These are phyloP conservation scores for Paralagenidium karlingii DNA, from an alignment of 352 stramenopile genomes.

Conservation along the genomic window DNA sequence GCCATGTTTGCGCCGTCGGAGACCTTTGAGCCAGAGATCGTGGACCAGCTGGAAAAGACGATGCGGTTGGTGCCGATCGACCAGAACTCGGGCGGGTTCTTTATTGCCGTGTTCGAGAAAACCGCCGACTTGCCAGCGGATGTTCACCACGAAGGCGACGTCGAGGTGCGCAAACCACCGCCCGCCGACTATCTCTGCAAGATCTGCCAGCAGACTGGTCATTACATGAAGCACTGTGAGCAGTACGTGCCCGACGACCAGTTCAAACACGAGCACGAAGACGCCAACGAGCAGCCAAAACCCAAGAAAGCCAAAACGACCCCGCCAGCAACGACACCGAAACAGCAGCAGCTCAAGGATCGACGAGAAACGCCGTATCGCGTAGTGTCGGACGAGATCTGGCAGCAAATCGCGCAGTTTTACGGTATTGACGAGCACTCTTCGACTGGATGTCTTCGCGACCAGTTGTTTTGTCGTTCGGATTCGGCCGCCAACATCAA, in stretches of 20 bases:
- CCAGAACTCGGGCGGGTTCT: constrained; percentile 98
- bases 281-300: constrained; percentile 32
- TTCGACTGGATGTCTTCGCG: neutral
- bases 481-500: constrained; percentile 63
- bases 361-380: constrained; percentile 62
- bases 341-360: constrained; percentile 5
- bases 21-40: constrained; percentile 7
- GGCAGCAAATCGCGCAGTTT: constrained; percentile 36
- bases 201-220: constrained; percentile 38
- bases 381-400: constrained; percentile 42
- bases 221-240: constrained; percentile 65
- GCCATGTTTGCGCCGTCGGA: constrained; percentile 78
- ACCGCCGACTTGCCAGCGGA: constrained; percentile 35
- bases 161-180: constrained; percentile 13
- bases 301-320: constrained; percentile 8
- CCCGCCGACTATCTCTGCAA: constrained; percentile 68
- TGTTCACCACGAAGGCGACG: constrained; percentile 27
- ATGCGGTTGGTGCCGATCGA: constrained; percentile 94
- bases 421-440: constrained; percentile 29
- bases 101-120: constrained; percentile 94
- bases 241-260: constrained; percentile 40
- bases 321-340: no score
- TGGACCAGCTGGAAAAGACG: constrained; percentile 74
- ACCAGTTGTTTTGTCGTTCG: constrained; percentile 20
- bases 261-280: constrained; percentile 12